Conservation (phyloP, 106 monocot genomes). For the Platanthera guangdongensis region DNA sequence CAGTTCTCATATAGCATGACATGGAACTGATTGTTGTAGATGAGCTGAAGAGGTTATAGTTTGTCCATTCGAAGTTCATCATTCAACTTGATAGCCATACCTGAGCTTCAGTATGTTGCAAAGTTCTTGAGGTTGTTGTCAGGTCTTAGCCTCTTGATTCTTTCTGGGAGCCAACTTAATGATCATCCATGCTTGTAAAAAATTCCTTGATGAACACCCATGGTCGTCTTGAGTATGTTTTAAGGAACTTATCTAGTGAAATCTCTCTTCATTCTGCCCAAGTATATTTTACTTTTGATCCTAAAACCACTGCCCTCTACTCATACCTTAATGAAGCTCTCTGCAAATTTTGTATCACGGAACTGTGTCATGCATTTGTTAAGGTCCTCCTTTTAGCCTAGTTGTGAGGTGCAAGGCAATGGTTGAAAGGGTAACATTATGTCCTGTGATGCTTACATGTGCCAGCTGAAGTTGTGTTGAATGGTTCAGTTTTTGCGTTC, state of each 20-base stretch:
- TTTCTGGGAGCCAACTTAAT: too few species aligned
- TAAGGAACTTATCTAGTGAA: neutral
- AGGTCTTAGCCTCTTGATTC: too few species aligned
- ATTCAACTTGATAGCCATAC: too few species aligned
- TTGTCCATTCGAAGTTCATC: too few species aligned
- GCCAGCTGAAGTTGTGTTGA: neutral
- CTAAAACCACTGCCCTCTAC: neutral
- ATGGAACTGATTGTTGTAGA: too few species aligned
- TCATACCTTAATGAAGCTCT: neutral
- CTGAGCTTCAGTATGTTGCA: too few species aligned
- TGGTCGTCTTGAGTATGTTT: neutral
- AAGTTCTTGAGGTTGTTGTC: too few species aligned
- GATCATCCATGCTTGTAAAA: too few species aligned
- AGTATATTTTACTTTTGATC: neutral
- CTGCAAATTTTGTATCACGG: neutral
- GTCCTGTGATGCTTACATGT: neutral
- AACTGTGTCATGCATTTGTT: neutral
- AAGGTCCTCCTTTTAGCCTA: neutral
- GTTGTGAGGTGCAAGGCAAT: neutral
- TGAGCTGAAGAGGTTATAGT: too few species aligned
- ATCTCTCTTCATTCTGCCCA: neutral
- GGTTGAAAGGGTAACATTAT: neutral
- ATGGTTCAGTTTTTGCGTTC: neutral
- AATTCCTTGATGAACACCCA: too few species aligned
- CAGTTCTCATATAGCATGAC: too few species aligned